Evolutionary conservation across 441 rosid genomes (phyloP).

Genomic region (Melastoma candidum): DNA sequence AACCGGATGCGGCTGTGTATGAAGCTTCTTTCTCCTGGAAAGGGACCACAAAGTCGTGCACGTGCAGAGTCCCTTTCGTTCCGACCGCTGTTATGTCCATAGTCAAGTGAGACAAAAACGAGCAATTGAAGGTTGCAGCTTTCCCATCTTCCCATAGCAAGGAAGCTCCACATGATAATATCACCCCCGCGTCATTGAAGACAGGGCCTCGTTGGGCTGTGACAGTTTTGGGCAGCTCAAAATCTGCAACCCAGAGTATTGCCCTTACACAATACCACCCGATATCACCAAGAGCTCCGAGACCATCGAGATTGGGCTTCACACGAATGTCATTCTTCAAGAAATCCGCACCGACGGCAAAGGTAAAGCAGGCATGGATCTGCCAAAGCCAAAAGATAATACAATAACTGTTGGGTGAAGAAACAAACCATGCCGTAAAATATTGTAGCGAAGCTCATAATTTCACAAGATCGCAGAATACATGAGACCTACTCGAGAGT

Average conservation of each 20-base stretch:
- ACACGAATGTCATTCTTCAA: slow-evolving; percentile 58
- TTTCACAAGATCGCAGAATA: too few species aligned
- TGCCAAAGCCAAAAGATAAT: slow-evolving; percentile 14
- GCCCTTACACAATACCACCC: slow-evolving; percentile 75
- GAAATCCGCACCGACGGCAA: slow-evolving; percentile 34
- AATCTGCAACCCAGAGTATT: slow-evolving; percentile 45
- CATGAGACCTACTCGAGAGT: too few species aligned
- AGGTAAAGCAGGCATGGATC: slow-evolving; percentile 54
- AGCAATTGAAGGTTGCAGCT: slow-evolving; percentile 53
- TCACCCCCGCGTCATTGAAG: slow-evolving; percentile 48
- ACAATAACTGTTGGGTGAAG: not conserved
- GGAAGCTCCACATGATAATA: slow-evolving; percentile 62
- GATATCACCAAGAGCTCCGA: slow-evolving; percentile 76
- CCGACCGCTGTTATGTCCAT: slow-evolving; percentile 60
- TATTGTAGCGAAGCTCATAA: too few species aligned
- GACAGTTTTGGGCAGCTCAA: slow-evolving; percentile 53
- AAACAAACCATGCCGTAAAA: too few species aligned
- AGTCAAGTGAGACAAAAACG: slow-evolving; percentile 60
- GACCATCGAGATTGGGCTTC: slow-evolving; percentile 71
- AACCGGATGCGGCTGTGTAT: slow-evolving; percentile 30
- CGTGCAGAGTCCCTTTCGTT: slow-evolving; percentile 44
- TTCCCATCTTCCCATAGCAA: slow-evolving; percentile 52
- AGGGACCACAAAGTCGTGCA: slow-evolving; percentile 55
- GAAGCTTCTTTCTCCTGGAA: slow-evolving; percentile 46
- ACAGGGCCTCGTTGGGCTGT: slow-evolving; percentile 36